Base-by-base conservation (phyloP, 2,329 filamentous ascomycete genomes). In the Diaporthe ilicicola region DNA sequence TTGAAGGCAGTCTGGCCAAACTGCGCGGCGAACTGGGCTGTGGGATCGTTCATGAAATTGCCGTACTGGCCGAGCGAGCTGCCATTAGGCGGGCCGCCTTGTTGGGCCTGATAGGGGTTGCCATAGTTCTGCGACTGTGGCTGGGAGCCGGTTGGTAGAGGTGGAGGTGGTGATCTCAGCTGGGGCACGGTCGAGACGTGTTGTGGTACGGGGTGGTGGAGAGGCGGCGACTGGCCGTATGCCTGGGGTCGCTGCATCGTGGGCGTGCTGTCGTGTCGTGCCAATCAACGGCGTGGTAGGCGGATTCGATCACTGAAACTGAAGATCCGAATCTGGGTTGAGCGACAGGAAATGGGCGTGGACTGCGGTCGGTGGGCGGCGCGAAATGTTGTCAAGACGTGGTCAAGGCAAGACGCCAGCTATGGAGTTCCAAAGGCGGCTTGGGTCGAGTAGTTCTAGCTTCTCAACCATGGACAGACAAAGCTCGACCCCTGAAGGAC, bases 121-220 rank as follows among this genome's bases (percentile, higher is more conserved):
- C 88, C 86, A 74, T 86, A 85, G 73, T 88, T 87, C 76, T 90
- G 89, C 44, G 90, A 88, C 78, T 93, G 92, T 70, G 91, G 90
- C 75, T 90, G 91, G 70, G 88, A 88, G 46, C 90, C 89, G 65
- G 88, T 87, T 46, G 94, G 95, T 73, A 94, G 93, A 50, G 66
- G 66, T 72, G 96, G 96, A 42, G 66, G 66, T 73, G 96, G 96
- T 71, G 96, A 98, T 82, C 97, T 92, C 81, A 99, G 91, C 84
- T 98, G 96, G 54, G 96, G 96, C 62, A 99, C 96, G 71, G 95
- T 97, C 79, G 96, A 98, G 78, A 98, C 95, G 87, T 99, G 96
- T 83, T 99, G 96, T 73, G 96, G 96, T 71, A 98, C 94, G 71
- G 96, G 96, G 81, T 98, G 96, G 83, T 98, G 96, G 77, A 98